These are phyloP conservation scores for Ramalina intermedia DNA, from an alignment of 495 filamentous ascomycete species.

Conservation along the genomic window DNA sequence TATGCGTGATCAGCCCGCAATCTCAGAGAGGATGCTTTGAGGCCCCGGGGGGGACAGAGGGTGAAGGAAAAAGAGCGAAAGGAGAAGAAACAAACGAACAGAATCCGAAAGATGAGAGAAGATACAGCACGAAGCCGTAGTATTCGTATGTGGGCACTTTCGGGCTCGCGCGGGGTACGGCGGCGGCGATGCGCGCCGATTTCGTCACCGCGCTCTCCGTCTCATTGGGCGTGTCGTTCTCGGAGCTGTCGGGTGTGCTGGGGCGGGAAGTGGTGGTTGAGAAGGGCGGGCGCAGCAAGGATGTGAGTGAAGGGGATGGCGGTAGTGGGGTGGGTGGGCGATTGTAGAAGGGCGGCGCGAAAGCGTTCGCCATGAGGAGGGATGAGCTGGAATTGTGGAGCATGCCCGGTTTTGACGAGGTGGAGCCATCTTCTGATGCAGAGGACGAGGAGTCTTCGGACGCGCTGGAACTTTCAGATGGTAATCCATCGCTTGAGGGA, in stretches of 20 bases:
- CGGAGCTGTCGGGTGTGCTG: constrained; percentile 80
- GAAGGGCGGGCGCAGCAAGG: constrained; percentile 67
- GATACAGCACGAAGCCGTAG: constrained; percentile 93
- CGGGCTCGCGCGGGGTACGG: constrained; percentile 74
- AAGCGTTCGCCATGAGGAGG: constrained; percentile 33
- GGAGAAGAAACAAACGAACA: too few species aligned
- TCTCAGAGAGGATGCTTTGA: background rate
- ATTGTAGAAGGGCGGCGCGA: constrained; percentile 81
- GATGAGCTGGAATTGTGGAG: constrained; percentile 21
- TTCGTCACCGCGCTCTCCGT: constrained; percentile 49
- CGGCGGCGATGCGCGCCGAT: constrained; percentile 48
- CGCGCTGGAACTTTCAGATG: background rate
- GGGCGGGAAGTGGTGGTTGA: constrained; percentile 63
- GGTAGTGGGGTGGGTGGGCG: constrained; percentile 79
- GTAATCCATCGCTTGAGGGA: background rate
- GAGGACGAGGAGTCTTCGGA: constrained; percentile 1
- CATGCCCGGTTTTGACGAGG: background rate
- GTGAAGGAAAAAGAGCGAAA: too few species aligned
- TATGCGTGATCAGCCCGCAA: constrained; percentile 1
- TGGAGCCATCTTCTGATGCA: constrained; percentile 1
- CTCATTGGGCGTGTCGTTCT: constrained; percentile 56
- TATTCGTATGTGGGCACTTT: constrained; percentile 98
- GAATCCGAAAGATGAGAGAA: constrained; percentile 67
- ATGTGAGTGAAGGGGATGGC: constrained; percentile 88
- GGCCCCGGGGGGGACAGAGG: too few species aligned